A percentile compares a stretch with the other conserved stretches of the same genome.
These are phyloP conservation scores for Fusarium sulawesiense DNA, from an alignment of 2,329 filamentous ascomycete genomes.

Conservation along the genomic window DNA sequence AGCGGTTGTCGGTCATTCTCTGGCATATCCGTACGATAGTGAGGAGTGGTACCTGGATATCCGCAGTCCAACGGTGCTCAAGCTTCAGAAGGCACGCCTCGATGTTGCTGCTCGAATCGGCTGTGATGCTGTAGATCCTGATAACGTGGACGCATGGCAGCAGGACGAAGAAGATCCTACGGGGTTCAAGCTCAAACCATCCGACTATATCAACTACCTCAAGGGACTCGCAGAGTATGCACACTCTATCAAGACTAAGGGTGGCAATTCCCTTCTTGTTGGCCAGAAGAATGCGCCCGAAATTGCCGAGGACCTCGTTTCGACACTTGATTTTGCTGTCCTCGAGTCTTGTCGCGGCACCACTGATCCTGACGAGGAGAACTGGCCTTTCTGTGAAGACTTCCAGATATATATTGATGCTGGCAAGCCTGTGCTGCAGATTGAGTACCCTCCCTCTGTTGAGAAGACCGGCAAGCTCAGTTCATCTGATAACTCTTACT, in stretches of 20 bases:
- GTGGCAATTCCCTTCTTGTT: slow-evolving; percentile 44
- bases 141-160: slow-evolving; percentile 51
- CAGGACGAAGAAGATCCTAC: slow-evolving; percentile 44
- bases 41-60: slow-evolving; percentile 50
- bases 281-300: slow-evolving; percentile 52
- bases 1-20: slow-evolving; percentile 40
- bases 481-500: slow-evolving; percentile 42
- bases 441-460: slow-evolving; percentile 50
- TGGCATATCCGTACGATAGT: slow-evolving; percentile 42
- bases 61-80: slow-evolving; percentile 40
- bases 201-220: slow-evolving; percentile 49
- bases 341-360: slow-evolving; percentile 52
- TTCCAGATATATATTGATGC: slow-evolving; percentile 47
- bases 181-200: slow-evolving; percentile 46
- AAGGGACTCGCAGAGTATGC: slow-evolving; percentile 47
- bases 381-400: slow-evolving; percentile 45
- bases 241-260: slow-evolving; percentile 44
- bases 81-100: slow-evolving; percentile 49
- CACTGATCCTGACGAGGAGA: slow-evolving; percentile 30
- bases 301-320: slow-evolving; percentile 43
- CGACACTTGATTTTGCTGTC: slow-evolving; percentile 50
- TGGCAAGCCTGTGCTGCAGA: slow-evolving; percentile 51
- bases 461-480: slow-evolving; percentile 41
- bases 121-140: slow-evolving; percentile 52
- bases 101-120: slow-evolving; percentile 45